Base-by-base conservation (phyloP, 2,329 filamentous ascomycete genomes). In the Calonectria naviculata region DNA sequence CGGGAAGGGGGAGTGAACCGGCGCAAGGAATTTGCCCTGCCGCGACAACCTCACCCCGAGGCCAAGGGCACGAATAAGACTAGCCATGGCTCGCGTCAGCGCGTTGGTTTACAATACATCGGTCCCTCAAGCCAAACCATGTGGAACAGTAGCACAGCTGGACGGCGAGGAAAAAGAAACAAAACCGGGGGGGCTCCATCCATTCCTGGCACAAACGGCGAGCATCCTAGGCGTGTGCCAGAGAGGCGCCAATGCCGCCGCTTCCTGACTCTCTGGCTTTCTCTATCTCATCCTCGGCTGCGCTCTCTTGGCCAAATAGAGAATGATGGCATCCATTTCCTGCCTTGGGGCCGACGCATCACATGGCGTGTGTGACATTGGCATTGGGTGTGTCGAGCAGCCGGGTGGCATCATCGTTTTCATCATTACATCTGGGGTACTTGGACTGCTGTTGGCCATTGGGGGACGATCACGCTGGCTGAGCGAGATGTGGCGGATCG, bases 331-430 rank as follows among this genome's bases (percentile, higher is more conserved):
- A 41, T 56, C 49, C 28, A 26, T 60, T 61, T 38, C 44, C 44
- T 52, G 34, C 24, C 31, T 17, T 49, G 42, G 42, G n/a, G 13
- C 42, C 42, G 41, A 31, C 19, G 56, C 34, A 58, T n/a, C 31
- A 36, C 24, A 28, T 47, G 54, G 38, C 28, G 19, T 36, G 41
- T 67, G 52, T 60, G 49, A 58, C 52, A 58, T 49, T 49, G 64
- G n/a, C n/a, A n/a, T n/a, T n/a, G 19, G 49, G 34, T 52, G 36
- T 61, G 56, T n/a, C 26, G 36, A 61, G 36, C 1, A 61, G 36
- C 1, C 36, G 41, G 13, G 68, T 71, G 70, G 70, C 63, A 72
- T 70, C 67, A 70, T 72, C 63, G 56, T 34, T 65, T 70, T 67
- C 70, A 68, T 72, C 70, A 67, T 69, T n/a, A 21, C 28, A 31